Evolutionary conservation across 2,329 filamentous ascomycete genomes (phyloP).

Genomic region (Beauveria sp.): DNA sequence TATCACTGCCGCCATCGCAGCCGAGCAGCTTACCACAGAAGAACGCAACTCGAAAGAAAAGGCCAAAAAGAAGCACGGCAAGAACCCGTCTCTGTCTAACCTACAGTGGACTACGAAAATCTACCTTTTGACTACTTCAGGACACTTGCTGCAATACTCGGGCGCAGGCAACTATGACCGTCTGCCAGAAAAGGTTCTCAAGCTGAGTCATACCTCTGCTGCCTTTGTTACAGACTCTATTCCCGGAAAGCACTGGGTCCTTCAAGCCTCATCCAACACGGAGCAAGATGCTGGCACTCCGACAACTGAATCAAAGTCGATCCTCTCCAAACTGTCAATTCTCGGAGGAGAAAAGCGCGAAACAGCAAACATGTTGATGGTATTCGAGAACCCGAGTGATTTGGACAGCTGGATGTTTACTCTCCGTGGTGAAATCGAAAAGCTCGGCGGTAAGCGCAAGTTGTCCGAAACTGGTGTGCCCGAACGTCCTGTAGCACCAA

Average conservation of each 20-base stretch:
- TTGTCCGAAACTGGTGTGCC: conserved; percentile 52
- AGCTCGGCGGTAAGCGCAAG: conserved; percentile 58
- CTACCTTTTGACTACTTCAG: conserved; percentile 63
- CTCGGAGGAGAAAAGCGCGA: conserved; percentile 45
- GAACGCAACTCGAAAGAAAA: conserved; percentile 12
- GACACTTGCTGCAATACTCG: conserved; percentile 67
- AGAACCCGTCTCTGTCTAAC: conserved; percentile 28
- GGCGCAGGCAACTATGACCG: conserved; percentile 64
- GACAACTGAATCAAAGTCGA: conserved; percentile 46
- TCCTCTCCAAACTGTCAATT: conserved; percentile 59
- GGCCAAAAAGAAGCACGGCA: conserved; percentile 15
- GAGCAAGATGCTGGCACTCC: conserved; percentile 46
- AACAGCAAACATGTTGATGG: conserved; percentile 59
- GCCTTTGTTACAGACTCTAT: conserved; percentile 76
- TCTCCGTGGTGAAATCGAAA: conserved; percentile 63
- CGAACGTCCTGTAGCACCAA: conserved; percentile 20
- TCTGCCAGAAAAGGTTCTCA: conserved; percentile 65
- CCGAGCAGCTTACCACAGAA: conserved; percentile 14
- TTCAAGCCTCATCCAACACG: conserved; percentile 64
- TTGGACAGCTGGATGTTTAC: conserved; percentile 70
- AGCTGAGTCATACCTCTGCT: conserved; percentile 65
- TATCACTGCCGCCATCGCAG: conserved; percentile 14
- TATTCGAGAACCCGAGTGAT: conserved; percentile 64
- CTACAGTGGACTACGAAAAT: conserved; percentile 65
- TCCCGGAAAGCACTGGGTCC: conserved; percentile 71